These are phyloP conservation scores for Mimosa pudica DNA, from an alignment of 306 rosid species.

Conservation along the genomic window DNA sequence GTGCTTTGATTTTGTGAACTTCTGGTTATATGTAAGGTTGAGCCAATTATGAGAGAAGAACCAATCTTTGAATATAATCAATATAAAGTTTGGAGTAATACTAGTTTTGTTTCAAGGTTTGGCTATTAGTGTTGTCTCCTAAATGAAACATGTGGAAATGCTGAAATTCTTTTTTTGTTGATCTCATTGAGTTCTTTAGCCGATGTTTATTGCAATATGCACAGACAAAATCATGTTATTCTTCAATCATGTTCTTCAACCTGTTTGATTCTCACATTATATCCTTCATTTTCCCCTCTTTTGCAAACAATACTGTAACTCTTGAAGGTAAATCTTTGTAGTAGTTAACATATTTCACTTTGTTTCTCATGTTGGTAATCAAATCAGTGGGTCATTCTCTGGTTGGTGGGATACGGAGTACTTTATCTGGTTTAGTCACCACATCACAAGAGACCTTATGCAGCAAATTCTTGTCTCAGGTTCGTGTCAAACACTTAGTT, in stretches of 20 bases:
- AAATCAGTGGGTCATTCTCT: conserved; percentile 66
- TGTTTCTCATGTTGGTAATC: conserved; percentile 27
- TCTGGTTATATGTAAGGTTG: not conserved
- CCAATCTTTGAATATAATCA: not conserved
- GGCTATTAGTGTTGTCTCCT: not conserved
- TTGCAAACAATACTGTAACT: not conserved
- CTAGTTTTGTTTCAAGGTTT: not conserved
- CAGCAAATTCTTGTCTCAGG: conserved; percentile 66
- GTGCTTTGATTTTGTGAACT: not conserved
- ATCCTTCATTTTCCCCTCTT: not conserved
- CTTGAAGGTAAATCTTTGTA: not conserved
- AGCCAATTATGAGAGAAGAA: not conserved
- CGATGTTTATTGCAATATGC: not conserved
- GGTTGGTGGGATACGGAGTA: conserved; percentile 56
- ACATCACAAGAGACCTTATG: conserved; percentile 51
- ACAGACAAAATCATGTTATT: not conserved
- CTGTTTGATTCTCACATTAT: not conserved
- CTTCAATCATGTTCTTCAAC: not conserved
- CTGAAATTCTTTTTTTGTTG: not conserved
- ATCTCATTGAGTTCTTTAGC: not conserved
- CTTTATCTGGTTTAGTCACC: conserved; percentile 45
- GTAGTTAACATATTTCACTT: not conserved
- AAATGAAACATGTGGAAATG: not conserved
- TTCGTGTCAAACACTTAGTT: conserved; percentile 27
- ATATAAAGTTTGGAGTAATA: not conserved